Base-by-base conservation (phyloP, 148 eudicot species). In the Rhododendron williamsianum region DNA sequence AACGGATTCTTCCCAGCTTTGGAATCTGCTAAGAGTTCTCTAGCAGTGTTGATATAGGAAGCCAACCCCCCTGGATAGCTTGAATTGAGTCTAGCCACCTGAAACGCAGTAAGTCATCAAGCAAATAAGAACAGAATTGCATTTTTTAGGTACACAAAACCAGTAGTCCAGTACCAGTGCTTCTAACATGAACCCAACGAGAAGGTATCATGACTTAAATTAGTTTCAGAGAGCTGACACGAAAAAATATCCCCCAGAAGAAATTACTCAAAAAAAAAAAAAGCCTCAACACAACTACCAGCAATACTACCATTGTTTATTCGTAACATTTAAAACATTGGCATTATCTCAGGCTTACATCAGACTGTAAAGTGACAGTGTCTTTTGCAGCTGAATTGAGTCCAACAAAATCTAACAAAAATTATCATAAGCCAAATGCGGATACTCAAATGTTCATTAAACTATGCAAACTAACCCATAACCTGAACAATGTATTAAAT, bases 1-100 rank as follows among this genome's bases (percentile, higher is more conserved):
- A 88, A 97, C 19, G 99, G 98, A 87, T 97, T 97, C 88, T 89
- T 95, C 72, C 99, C 99, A 30, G 93, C 93, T 86, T 95, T 95
- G 78, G 99, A 97, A 91, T 95, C 98, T 82, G 95, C 95, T 54
- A 97, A 90, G 78, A 97, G 96, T 85, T 91, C 90, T 86, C 90
- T 93, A 46, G 98, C 99, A 87, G 92, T 97, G 83, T 90, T 90
- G 60, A 97, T 91, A 78, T 97, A 97, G 51, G 98, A 91, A 86
- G 86, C 85, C 73, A 97, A 85, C 38, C 99, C 98, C 65, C 99
- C 99, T 23, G 98, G 98, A 91, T 95, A 97, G 89, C 94, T 94
- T 87, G 92, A 84, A 89, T 95, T 81, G 63, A 97, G 95, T 36
- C 92, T 94, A 77, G 89, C 92, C 85, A 97, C 92, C 99, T 97